Conservation (phyloP, 345 rosid genomes). For the Salix brachista region DNA sequence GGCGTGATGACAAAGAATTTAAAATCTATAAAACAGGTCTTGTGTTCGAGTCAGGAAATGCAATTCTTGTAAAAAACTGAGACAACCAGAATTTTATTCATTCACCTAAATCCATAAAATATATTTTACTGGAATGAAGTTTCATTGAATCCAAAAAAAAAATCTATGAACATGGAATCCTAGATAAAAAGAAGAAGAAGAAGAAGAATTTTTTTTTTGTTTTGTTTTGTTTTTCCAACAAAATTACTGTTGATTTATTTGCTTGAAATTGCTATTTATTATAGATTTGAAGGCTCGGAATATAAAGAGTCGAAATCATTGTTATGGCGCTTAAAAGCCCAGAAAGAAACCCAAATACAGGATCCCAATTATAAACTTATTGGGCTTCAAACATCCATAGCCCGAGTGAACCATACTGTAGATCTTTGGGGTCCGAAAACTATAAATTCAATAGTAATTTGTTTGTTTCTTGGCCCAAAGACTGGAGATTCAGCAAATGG, state of each 20-base stretch:
- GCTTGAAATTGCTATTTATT: too few relatives aligned
- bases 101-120: too few relatives aligned
- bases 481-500: neutral
- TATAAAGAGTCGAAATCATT: too few relatives aligned
- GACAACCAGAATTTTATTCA: accelerated
- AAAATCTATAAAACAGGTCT: accelerated
- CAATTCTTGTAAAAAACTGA: accelerated
- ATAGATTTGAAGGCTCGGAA: too few relatives aligned
- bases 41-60: accelerated
- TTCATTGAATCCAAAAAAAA: too few relatives aligned
- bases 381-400: neutral
- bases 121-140: accelerated
- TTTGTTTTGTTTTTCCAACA: too few relatives aligned
- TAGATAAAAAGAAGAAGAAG: too few relatives aligned
- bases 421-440: neutral
- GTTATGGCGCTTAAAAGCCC: neutral
- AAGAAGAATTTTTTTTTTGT: too few relatives aligned
- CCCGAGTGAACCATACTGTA: neutral
- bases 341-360: neutral
- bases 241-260: too few relatives aligned
- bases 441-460: too few relatives aligned
- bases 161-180: too few relatives aligned
- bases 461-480: neutral
- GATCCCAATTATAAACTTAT: neutral
- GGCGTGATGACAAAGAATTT: accelerated